Percentiles rank a stretch among this genome's conserved stretches.
Evolutionary conservation across 495 filamentous ascomycete species (phyloP).

Genomic region (Astrothelium subdiscretum): DNA sequence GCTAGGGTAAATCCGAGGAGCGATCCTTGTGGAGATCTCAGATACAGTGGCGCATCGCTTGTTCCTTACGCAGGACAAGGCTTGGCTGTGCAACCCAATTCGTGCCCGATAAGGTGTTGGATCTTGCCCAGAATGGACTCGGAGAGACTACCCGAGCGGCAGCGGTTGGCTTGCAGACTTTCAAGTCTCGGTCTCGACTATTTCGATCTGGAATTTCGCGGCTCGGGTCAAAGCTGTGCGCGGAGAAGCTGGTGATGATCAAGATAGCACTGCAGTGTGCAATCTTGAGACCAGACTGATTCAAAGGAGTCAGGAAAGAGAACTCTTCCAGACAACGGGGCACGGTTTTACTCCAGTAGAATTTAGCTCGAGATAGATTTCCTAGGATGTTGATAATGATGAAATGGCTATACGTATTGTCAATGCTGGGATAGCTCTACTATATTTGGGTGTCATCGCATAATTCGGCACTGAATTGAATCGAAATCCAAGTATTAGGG

Average conservation of each 20-base stretch:
- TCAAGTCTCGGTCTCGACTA: background rate
- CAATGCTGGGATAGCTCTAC: too few relatives aligned
- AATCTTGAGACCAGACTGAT: too few relatives aligned
- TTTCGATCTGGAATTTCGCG: background rate
- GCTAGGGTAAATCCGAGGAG: background rate
- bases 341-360: too few relatives aligned
- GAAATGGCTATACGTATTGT: too few relatives aligned
- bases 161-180: background rate
- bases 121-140: background rate
- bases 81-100: background rate
- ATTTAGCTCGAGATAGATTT: too few relatives aligned
- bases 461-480: too few relatives aligned
- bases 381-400: too few relatives aligned
- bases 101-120: slow-evolving; percentile 1
- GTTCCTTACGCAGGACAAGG: background rate
- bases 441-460: too few relatives aligned
- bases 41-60: background rate
- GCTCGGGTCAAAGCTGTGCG: background rate
- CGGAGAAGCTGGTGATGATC: background rate
- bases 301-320: too few relatives aligned
- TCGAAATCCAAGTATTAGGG: too few relatives aligned
- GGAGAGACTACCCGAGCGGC: background rate
- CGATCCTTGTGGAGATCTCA: background rate
- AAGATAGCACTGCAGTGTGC: background rate
- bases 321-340: too few relatives aligned